These are phyloP conservation scores for Daedaleopsis sinensis DNA, from an alignment of 768 basidiomycete species.

Conservation along the genomic window DNA sequence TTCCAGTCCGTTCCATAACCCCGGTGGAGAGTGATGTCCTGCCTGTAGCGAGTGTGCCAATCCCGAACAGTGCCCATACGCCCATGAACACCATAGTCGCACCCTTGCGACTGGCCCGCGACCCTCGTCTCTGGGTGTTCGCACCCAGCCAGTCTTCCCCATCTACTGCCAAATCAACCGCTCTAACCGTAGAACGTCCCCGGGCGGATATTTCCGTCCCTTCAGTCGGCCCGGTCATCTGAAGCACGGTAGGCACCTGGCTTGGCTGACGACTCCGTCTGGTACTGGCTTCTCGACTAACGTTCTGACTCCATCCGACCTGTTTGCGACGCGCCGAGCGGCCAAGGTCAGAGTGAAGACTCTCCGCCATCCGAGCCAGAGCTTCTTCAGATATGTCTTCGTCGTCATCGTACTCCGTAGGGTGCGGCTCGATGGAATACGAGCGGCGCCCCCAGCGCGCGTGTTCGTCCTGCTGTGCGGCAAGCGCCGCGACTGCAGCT, in stretches of 20 bases:
- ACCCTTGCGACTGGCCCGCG: conserved; percentile 69
- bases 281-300: conserved; percentile 49
- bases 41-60: conserved; percentile 52
- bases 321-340: conserved; percentile 49
- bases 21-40: conserved; percentile 31
- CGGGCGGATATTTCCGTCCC: conserved; percentile 35
- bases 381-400: conserved; percentile 53
- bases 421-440: conserved; percentile 14
- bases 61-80: conserved; percentile 71
- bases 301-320: conserved; percentile 67
- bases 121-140: conserved; percentile 36
- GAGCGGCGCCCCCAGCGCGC: conserved; percentile 35
- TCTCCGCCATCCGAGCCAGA: conserved; percentile 64
- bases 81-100: conserved; percentile 84
- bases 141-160: conserved; percentile 25
- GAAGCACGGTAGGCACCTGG: conserved; percentile 33
- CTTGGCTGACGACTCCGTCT: conserved; percentile 35
- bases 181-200: conserved; percentile 48
- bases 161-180: conserved; percentile 28
- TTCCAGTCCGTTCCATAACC: conserved; percentile 42
- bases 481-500: conserved; percentile 70
- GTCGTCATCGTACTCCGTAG: conserved; percentile 40
- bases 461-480: conserved; percentile 59
- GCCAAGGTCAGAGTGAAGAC: conserved; percentile 75
- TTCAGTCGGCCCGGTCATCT: conserved; percentile 33